phyloP scores from a whole-genome alignment of 176 grass and related monocot genomes.

The Cymbopogon citratus region DNA sequence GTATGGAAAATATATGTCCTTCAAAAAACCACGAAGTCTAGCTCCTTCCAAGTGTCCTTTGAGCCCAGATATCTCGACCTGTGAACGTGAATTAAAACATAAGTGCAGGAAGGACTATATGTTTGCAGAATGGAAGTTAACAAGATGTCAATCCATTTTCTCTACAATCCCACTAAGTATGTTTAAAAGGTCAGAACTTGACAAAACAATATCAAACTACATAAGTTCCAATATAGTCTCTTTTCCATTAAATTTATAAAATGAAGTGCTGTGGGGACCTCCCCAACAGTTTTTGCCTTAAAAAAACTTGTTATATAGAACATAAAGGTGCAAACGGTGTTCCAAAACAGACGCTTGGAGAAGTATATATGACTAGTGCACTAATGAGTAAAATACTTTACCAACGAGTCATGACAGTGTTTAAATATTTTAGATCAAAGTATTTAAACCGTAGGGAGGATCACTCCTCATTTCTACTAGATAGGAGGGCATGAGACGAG shows the following conservation, averaged over 20 bases:
- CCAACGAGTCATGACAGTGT: too few relatives aligned
- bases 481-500: background rate
- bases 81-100: conserved; percentile 22
- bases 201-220: background rate
- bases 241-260: too few relatives aligned
- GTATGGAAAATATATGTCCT: conserved; percentile 66
- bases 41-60: conserved; percentile 18
- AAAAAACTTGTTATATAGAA: too few relatives aligned
- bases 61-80: conserved; percentile 41
- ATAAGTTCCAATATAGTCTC: background rate
- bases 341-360: background rate
- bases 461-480: background rate
- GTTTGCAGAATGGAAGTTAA: background rate
- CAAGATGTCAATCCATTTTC: background rate
- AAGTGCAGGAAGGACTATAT: background rate
- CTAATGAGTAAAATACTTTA: background rate
- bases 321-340: background rate
- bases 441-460: too few relatives aligned
- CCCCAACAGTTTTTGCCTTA: too few relatives aligned
- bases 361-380: background rate
- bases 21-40: conserved; percentile 48
- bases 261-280: too few relatives aligned
- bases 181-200: background rate
- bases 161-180: background rate
- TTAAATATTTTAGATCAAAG: too few relatives aligned